Percentiles rank a stretch among this genome's conserved stretches.
Conservation (phyloP, 768 basidiomycete genomes). For the Tulasnella sp. region DNA sequence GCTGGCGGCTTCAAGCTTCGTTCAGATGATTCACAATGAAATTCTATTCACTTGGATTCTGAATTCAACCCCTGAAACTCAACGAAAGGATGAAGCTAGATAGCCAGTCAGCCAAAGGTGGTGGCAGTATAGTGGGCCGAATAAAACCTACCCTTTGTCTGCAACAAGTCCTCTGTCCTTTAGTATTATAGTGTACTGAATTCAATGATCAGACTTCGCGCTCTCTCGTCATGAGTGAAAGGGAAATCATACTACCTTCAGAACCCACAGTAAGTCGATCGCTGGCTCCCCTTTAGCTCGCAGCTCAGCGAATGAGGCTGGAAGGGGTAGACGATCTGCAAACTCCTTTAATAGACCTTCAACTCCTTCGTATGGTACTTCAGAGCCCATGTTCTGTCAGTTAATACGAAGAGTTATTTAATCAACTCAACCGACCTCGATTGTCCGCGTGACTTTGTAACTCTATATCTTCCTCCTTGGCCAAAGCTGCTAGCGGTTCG, state of each 20-base stretch:
- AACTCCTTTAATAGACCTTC: constrained; percentile 19
- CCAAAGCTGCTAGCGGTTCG: background rate
- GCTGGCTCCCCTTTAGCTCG: constrained; percentile 11
- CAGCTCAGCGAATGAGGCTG: constrained; percentile 7
- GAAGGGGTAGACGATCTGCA: constrained; percentile 18
- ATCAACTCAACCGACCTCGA: constrained; percentile 6
- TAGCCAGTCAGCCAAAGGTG: background rate
- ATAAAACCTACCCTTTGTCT: constrained; percentile 18
- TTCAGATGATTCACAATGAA: background rate
- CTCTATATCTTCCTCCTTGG: constrained; percentile 18
- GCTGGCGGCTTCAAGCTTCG: background rate
- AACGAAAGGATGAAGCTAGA: constrained; percentile 13
- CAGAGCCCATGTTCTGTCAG: background rate
- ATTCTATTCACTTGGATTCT: background rate
- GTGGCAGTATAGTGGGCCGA: background rate
- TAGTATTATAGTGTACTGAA: constrained; percentile 21
- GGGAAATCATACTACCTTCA: constrained; percentile 14
- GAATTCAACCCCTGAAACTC: constrained; percentile 8
- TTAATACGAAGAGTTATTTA: background rate
- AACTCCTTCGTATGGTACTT: constrained; percentile 16
- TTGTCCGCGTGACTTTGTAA: constrained; percentile 19
- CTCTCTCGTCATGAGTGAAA: background rate
- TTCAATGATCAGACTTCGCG: background rate
- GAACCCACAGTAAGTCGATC: constrained; percentile 16
- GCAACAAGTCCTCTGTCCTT: constrained; percentile 19